Percentiles rank a stretch among this genome's conserved stretches.
phyloP scores from a whole-genome alignment of 2,329 filamentous ascomycete genomes.

The Aspergillus sp. region DNA sequence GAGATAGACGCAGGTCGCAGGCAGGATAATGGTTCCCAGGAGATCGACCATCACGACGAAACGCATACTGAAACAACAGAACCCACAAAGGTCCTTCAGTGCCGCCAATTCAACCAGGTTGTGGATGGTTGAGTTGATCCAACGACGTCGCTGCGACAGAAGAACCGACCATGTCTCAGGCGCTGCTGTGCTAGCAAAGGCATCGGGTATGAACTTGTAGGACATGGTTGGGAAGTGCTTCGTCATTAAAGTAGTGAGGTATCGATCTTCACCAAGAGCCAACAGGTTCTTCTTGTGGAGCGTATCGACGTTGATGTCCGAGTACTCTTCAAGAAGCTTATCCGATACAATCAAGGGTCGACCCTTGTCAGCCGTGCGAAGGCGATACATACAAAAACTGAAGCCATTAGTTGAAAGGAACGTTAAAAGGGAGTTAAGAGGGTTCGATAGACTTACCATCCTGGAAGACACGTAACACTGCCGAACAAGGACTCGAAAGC shows the following conservation, averaged over 20 bases:
- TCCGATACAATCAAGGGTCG: slow-evolving; percentile 93
- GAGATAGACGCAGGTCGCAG: slow-evolving; percentile 83
- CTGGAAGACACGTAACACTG: slow-evolving; percentile 96
- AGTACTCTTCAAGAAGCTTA: slow-evolving; percentile 82
- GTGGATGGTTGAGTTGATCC: slow-evolving; percentile 99
- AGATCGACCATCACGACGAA: slow-evolving; percentile 96
- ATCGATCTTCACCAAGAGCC: slow-evolving; percentile 94
- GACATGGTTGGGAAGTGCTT: slow-evolving; percentile 95
- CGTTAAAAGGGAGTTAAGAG: not conserved
- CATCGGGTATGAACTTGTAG: slow-evolving; percentile 93
- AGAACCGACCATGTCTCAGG: slow-evolving; percentile 93
- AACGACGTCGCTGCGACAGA: slow-evolving; percentile 95
- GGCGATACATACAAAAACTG: slow-evolving; percentile 98
- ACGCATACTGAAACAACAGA: slow-evolving; percentile 98
- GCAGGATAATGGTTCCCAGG: slow-evolving; percentile 86
- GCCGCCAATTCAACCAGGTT: slow-evolving; percentile 89
- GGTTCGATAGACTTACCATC: slow-evolving; percentile 71
- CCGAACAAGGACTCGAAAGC: slow-evolving; percentile 97
- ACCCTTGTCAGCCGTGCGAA: slow-evolving; percentile 89
- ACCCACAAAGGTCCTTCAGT: slow-evolving; percentile 92
- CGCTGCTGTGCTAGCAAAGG: slow-evolving; percentile 88
- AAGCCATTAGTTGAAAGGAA: not conserved
- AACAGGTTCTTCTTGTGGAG: slow-evolving; percentile 93
- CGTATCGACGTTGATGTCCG: slow-evolving; percentile 85
- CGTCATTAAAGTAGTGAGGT: slow-evolving; percentile 94